Conservation (phyloP, 1,284 basidiomycete genomes). For the Phaffia rhodozyma region DNA sequence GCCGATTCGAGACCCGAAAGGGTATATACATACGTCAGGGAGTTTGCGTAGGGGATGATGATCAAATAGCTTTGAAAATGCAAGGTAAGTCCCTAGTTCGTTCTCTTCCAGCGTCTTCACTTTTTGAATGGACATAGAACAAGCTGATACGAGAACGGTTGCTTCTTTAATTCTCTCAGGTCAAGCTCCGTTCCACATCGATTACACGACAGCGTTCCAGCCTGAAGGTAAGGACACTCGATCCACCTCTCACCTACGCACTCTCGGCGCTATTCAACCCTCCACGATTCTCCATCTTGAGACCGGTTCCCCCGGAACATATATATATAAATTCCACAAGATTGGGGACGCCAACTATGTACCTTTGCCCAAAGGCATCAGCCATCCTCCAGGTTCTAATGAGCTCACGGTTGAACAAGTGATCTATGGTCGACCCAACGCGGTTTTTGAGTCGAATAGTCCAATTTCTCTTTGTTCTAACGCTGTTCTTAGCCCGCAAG, state of each 20-base stretch:
- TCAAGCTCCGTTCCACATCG: constrained; percentile 15
- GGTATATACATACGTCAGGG: constrained; percentile 55
- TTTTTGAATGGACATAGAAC: neutral
- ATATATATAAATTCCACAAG: constrained; percentile 75
- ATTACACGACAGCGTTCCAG: neutral
- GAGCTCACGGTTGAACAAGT: constrained; percentile 65
- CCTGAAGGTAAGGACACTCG: neutral
- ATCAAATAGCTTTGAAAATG: constrained; percentile 62
- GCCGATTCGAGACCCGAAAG: constrained; percentile 34
- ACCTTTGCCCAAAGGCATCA: constrained; percentile 47
- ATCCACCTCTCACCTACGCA: neutral
- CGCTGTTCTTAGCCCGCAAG: constrained; percentile 33
- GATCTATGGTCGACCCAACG: constrained; percentile 57
- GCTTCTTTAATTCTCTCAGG: neutral
- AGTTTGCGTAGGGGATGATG: constrained; percentile 61
- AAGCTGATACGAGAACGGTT: neutral
- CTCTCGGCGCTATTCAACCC: neutral
- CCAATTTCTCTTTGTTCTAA: constrained; percentile 57
- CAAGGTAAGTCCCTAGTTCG: constrained; percentile 41
- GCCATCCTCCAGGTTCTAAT: constrained; percentile 36
- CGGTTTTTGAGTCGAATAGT: constrained; percentile 53
- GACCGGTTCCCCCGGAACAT: constrained; percentile 59
- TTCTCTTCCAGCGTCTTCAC: neutral
- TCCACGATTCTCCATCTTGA: constrained; percentile 32
- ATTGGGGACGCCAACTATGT: constrained; percentile 74